Base-by-base conservation (phyloP, 805 yeast genomes). In the Candida lessepsii region DNA sequence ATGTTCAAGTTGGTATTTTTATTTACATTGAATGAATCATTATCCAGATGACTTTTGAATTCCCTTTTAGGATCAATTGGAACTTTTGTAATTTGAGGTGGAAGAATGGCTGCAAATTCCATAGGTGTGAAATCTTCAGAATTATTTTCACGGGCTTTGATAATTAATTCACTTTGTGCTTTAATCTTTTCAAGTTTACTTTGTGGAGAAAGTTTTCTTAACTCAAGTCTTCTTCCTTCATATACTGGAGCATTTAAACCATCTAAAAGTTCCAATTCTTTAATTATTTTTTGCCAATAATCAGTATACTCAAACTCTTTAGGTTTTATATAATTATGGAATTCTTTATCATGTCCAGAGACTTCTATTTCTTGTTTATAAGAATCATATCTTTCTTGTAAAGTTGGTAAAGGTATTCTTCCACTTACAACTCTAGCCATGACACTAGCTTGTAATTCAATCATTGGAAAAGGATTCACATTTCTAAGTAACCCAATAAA, bases 221-320 rank as follows among this genome's bases (percentile, higher is more conserved):
- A 29, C 11, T 36, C 29, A 11, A 39, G 16, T 16, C 42, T 39
- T 17, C 34, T 29, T 4, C 41, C 42, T 15, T 41, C 45, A 46
- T 45, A 46, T 11, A 28, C 16, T 9, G 44, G 37, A 4, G 51
- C 41, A 9, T 36, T 28, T 9, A 45, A 35, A 1, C 50, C 50
- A 8, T 35, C 33, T 10, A 27, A 15, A 7, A 36, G 17, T 8
- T 26, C 33, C 4, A 32, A n/a, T 7, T 11, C 13, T 16, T 29
- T 39, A 10, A 39, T 45, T 15, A 43, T 26, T 8, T 41, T 19
- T 26, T 46, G 48, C 35, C 76, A 57, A 37, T 63, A 62, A 47
- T 73, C 73, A 50, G 78, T 73, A 54, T 80, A 85, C 18, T 74
- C 75, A 1, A 75, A 78, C 49, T 84, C 93, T 33, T 61, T 61